These are phyloP conservation scores for Kondoa malvinella DNA, from an alignment of 768 basidiomycete genomes.

Conservation along the genomic window DNA sequence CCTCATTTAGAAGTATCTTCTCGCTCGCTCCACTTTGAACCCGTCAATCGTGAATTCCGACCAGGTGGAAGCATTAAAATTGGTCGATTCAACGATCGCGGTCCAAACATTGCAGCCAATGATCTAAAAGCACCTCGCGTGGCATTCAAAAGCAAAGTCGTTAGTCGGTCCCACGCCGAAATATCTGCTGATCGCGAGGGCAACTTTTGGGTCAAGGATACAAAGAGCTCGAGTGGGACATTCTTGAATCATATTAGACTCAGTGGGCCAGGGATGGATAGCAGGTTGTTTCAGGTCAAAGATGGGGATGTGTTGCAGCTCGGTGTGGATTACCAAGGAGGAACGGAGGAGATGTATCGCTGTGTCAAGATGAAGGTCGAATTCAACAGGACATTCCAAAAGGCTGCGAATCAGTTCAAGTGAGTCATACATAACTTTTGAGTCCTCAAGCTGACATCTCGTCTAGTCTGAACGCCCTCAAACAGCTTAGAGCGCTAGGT, in stretches of 20 bases:
- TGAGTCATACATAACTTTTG: conserved; percentile 36
- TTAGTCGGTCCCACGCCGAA: conserved; percentile 84
- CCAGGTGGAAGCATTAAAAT: conserved; percentile 63
- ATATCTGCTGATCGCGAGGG: conserved; percentile 50
- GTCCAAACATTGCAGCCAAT: conserved; percentile 46
- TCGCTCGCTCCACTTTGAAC: conserved; percentile 76
- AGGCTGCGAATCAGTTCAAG: conserved; percentile 82
- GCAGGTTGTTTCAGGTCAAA: conserved; percentile 56
- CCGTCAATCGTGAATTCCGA: conserved; percentile 68
- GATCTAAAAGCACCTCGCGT: conserved; percentile 62
- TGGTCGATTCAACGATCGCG: conserved; percentile 79
- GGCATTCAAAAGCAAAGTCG: conserved; percentile 89
- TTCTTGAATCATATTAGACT: conserved; percentile 88
- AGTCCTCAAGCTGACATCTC: conserved; percentile 31
- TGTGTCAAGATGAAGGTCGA: conserved; percentile 92
- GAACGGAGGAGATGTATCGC: conserved; percentile 90
- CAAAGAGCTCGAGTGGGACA: conserved; percentile 74
- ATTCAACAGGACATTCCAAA: conserved; percentile 78
- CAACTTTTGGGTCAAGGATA: conserved; percentile 75
- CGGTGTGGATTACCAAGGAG: conserved; percentile 94
- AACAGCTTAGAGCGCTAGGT: conserved; percentile 46
- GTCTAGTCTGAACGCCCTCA: conserved; percentile 44
- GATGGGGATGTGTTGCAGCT: conserved; percentile 90
- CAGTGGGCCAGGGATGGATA: conserved; percentile 66
- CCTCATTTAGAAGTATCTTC: conserved; percentile 73